phyloP scores from a whole-genome alignment of 2,329 filamentous ascomycete genomes.

The Sphaerostilbella broomeana region DNA sequence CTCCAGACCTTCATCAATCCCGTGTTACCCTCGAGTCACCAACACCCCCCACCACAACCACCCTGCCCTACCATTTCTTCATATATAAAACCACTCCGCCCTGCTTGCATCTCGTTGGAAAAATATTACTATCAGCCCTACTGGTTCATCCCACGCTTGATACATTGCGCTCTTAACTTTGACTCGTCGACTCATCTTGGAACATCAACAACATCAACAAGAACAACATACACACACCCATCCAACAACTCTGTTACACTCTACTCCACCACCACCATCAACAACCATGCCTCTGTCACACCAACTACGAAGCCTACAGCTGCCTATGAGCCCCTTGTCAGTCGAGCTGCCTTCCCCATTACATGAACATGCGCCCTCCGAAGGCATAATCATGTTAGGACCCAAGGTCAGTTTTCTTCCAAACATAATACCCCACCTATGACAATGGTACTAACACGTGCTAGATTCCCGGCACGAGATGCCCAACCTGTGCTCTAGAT shows the following conservation, averaged over 20 bases:
- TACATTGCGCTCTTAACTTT: too few species aligned
- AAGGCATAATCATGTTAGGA: slow-evolving; percentile 11
- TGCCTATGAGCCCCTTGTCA: slow-evolving; percentile 3
- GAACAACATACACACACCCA: neutral
- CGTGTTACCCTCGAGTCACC: too few species aligned
- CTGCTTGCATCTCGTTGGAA: too few species aligned
- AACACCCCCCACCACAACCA: slow-evolving; percentile 10
- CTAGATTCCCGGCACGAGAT: slow-evolving; percentile 44
- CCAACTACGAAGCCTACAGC: slow-evolving; percentile 2
- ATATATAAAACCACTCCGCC: too few species aligned
- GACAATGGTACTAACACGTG: neutral
- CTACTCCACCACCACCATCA: neutral
- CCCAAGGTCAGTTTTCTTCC: slow-evolving; percentile 12
- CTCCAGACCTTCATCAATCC: too few species aligned
- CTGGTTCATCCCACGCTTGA: too few species aligned
- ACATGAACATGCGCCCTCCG: neutral
- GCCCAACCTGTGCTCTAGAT: slow-evolving; percentile 42
- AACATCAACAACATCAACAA: neutral
- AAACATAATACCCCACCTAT: neutral
- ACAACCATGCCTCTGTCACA: slow-evolving; percentile 9
- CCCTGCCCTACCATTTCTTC: too few species aligned
- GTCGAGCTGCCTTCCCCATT: neutral
- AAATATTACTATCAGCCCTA: too few species aligned
- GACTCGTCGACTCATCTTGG: too few species aligned
- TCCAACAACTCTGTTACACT: neutral